Percentiles rank a stretch among this genome's conserved stretches.
These are phyloP conservation scores for Daldinia childiae DNA, from an alignment of 495 filamentous ascomycete species.

Conservation along the genomic window DNA sequence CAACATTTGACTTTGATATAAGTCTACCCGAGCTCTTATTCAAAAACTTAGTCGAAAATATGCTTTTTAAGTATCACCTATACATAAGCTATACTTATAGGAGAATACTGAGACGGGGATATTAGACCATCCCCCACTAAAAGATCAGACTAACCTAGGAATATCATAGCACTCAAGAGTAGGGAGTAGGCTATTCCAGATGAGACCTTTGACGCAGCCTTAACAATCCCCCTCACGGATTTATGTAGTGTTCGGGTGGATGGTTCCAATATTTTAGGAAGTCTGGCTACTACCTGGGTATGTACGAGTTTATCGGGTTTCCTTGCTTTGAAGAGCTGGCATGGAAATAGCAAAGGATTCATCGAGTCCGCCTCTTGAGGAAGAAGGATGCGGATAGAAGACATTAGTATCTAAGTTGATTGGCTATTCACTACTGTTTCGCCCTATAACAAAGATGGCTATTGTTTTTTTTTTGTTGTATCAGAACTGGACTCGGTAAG, in stretches of 20 bases:
- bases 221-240: slow-evolving; percentile 16
- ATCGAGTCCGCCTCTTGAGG: slow-evolving; percentile 22
- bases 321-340: slow-evolving; percentile 1
- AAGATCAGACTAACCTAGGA: slow-evolving; percentile 10
- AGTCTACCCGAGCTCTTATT: neutral
- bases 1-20: neutral
- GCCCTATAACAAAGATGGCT: slow-evolving; percentile 14
- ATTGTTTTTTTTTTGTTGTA: neutral
- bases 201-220: slow-evolving; percentile 19
- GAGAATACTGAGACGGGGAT: neutral
- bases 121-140: neutral
- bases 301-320: slow-evolving; percentile 13
- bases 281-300: slow-evolving; percentile 18
- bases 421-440: slow-evolving; percentile 17
- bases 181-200: slow-evolving; percentile 13
- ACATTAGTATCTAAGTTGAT: slow-evolving; percentile 1
- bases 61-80: neutral
- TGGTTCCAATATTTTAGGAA: slow-evolving; percentile 17
- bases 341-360: slow-evolving; percentile 32
- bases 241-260: slow-evolving; percentile 17
- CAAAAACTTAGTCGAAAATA: neutral
- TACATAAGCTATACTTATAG: neutral
- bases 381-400: slow-evolving; percentile 33
- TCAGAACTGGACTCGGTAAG: neutral
- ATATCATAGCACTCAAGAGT: slow-evolving; percentile 4